These are phyloP conservation scores for Ophiostoma populinum DNA, from an alignment of 2,329 filamentous ascomycete genomes.

Conservation along the genomic window DNA sequence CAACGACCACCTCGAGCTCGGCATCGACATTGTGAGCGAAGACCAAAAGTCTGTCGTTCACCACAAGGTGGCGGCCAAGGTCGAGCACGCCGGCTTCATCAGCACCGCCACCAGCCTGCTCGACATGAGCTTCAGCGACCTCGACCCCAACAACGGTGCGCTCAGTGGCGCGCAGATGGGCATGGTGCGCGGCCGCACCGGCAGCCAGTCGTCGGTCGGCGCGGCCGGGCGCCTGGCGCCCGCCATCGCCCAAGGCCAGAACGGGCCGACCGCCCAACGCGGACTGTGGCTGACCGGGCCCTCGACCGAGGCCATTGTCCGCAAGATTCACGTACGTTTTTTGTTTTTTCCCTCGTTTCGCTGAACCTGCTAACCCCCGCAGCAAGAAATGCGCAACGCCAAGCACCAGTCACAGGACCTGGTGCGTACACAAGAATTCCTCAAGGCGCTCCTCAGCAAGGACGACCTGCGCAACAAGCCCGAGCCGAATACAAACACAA, in stretches of 20 bases:
- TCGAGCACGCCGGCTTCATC: conserved; percentile 83
- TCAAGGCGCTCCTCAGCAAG: conserved; percentile 58
- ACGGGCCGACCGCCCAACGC: conserved; percentile 52
- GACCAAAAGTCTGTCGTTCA: conserved; percentile 98
- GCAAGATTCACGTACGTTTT: conserved; percentile 57
- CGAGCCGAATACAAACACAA: conserved; percentile 23
- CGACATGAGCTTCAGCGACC: conserved; percentile 82
- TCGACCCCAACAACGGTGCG: conserved; percentile 62
- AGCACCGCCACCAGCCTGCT: conserved; percentile 58
- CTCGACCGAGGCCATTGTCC: conserved; percentile 88
- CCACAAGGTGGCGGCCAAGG: conserved; percentile 92
- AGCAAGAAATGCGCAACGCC: conserved; percentile 84
- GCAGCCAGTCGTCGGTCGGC: conserved; percentile 46
- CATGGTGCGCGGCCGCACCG: conserved; percentile 50
- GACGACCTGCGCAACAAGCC: conserved; percentile 41
- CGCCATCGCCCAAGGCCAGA: conserved; percentile 30
- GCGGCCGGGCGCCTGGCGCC: conserved; percentile 45
- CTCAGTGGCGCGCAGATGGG: conserved; percentile 49
- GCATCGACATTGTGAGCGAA: conserved; percentile 96
- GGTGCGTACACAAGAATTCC: conserved; percentile 62
- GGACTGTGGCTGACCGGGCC: conserved; percentile 79
- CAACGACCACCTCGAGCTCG: conserved; percentile 80
- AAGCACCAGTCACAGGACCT: conserved; percentile 78
- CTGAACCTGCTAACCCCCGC: conserved; percentile 1
- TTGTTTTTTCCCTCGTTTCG: neutral